Conservation (phyloP, 2,329 filamentous ascomycete genomes). For the Aureobasidium zeae region DNA sequence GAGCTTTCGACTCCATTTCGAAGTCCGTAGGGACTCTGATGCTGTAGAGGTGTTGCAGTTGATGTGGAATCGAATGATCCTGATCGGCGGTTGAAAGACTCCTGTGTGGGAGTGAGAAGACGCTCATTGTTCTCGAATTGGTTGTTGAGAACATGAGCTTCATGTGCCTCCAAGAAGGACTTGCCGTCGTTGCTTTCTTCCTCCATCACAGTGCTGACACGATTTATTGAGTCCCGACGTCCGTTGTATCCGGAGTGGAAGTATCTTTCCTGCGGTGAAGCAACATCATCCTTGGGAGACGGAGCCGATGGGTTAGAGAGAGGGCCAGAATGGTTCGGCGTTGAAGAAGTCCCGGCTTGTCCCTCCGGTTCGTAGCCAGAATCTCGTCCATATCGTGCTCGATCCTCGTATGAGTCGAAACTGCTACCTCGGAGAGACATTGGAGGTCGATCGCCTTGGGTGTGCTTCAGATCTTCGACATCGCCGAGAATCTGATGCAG, state of each 20-base stretch:
- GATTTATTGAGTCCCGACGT: slow-evolving; percentile 56
- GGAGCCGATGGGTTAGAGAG: slow-evolving; percentile 31
- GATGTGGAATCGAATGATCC: slow-evolving; percentile 28
- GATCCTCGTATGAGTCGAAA: slow-evolving; percentile 62
- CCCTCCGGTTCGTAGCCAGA: slow-evolving; percentile 76
- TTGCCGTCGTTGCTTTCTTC: slow-evolving; percentile 56
- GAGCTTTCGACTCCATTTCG: slow-evolving; percentile 32
- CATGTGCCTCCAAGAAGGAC: slow-evolving; percentile 41
- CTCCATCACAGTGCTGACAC: slow-evolving; percentile 84
- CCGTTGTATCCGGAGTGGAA: slow-evolving; percentile 44
- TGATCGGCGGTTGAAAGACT: slow-evolving; percentile 29
- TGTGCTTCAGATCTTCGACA: slow-evolving; percentile 58
- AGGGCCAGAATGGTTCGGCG: slow-evolving; percentile 66
- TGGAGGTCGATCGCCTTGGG: slow-evolving; percentile 23
- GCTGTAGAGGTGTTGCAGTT: slow-evolving; percentile 47
- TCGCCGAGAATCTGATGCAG: slow-evolving; percentile 83
- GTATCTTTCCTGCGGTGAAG: slow-evolving; percentile 25
- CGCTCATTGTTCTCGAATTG: slow-evolving; percentile 52
- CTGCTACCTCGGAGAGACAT: slow-evolving; percentile 33
- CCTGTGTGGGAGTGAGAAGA: slow-evolving; percentile 52
- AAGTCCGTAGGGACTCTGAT: not conserved
- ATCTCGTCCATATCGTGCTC: slow-evolving; percentile 59
- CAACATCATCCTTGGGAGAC: slow-evolving; percentile 11
- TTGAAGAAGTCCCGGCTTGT: slow-evolving; percentile 64
- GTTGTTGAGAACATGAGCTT: slow-evolving; percentile 38